phyloP scores from a whole-genome alignment of 75 land plant species.

The Picea glauca region DNA sequence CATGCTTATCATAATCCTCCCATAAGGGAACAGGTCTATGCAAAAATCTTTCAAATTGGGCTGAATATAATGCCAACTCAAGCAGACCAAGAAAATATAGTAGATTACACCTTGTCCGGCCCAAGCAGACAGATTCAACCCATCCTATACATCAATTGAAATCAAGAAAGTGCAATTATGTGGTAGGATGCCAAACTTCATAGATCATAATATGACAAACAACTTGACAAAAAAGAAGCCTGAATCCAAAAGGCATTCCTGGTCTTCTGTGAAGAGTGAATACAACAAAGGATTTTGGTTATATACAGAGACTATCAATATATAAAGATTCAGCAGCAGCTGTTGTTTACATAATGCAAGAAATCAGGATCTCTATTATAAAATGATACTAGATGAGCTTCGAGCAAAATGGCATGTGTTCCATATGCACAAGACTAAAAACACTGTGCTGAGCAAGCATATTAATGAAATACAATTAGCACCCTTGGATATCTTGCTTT shows the following conservation, averaged over 20 bases:
- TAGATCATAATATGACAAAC: not conserved
- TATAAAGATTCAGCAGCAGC: not conserved
- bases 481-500: not conserved
- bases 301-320: not conserved
- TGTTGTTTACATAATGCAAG: not conserved
- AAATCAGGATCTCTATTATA: not conserved
- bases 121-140: not conserved
- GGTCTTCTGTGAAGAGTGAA: not conserved
- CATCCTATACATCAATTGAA: not conserved
- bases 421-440: not conserved
- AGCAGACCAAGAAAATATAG: too few species aligned
- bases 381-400: slow-evolving; percentile 3
- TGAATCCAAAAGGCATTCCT: not conserved
- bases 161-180: not conserved
- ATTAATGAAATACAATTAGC: not conserved
- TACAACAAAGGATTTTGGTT: not conserved
- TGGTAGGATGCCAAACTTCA: not conserved
- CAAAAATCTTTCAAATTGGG: too few species aligned
- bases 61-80: too few species aligned
- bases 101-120: not conserved
- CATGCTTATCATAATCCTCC: not conserved
- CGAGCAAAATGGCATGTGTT: not conserved
- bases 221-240: not conserved
- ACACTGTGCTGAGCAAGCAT: not conserved
- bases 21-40: not conserved